Evolutionary conservation across 2,329 filamentous ascomycete genomes (phyloP), one percentile per base, ranked within the genome.

Genomic region (Aspergillus neoniger): DNA sequence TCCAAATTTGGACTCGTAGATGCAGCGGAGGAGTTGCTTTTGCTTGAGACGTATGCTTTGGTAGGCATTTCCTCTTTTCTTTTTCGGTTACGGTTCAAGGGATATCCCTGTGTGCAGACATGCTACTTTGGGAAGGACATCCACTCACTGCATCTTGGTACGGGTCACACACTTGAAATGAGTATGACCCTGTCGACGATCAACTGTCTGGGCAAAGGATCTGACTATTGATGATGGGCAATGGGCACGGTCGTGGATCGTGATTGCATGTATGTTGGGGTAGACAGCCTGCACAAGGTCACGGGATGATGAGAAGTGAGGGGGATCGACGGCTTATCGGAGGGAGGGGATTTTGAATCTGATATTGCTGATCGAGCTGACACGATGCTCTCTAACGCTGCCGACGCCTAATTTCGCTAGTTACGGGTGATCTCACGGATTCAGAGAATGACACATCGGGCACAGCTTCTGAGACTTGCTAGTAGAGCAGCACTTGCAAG

Each of bases 301-400:
- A 49, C 47, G 47, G 47, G 47, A 49, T 49, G 47, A 49, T 28
- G 47, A 10, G 47, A 36, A 14, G 23, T 49, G 47, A 49, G 47
- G 47, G 47, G 47, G 47, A 49, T 49, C 47, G 47, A 49, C 47
- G 25, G 44, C 44, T 48, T 28, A 48, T 48, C 44, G 21, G 47
- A 49, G 23, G 44, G 23, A 21, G 47, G 47, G 21, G 23, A 28
- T 25, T 48, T 49, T 30, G 47, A 25, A 49, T 49, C 47, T 49
- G 47, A 30, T 49, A 49, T 28, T 49, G 44, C 6, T 30, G 44
- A 49, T 49, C 44, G 44, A 49, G 47, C 25, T 49, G 47, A 49
- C 47, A 49, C 9, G 47, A 28, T n/a, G 8, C 10, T 17, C 47
- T 30, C 47, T 49, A 49, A 49, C 25, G 47, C 19, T 49, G 44